phyloP scores from a whole-genome alignment of 1,139 yeast genomes.

The Hemisphaericaspora lyxosophila region DNA sequence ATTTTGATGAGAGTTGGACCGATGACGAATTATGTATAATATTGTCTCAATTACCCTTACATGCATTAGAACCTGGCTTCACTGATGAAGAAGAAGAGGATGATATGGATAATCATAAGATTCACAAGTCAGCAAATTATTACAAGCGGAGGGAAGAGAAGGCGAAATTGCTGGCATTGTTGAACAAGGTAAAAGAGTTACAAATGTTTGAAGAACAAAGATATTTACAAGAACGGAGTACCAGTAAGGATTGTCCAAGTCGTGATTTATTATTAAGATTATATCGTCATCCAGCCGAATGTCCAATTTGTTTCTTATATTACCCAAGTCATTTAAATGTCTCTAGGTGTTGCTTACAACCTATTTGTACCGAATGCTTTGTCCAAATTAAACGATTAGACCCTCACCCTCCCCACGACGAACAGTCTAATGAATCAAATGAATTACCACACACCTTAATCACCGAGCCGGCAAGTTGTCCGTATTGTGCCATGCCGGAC shows the following conservation, averaged over 20 bases:
- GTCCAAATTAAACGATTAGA: constrained; percentile 90
- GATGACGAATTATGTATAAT: constrained; percentile 66
- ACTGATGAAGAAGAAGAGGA: constrained; percentile 53
- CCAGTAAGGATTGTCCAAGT: constrained; percentile 25
- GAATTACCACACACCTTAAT: constrained; percentile 60
- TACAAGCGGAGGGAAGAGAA: constrained; percentile 58
- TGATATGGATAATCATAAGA: constrained; percentile 53
- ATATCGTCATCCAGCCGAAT: constrained; percentile 70
- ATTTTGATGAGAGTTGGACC: constrained; percentile 72
- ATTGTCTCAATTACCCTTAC: constrained; percentile 55
- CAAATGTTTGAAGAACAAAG: constrained; percentile 56
- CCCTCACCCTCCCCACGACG: constrained; percentile 94
- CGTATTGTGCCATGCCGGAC: constrained; percentile 86
- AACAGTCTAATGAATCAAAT: constrained; percentile 25
- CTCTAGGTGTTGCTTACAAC: constrained; percentile 91
- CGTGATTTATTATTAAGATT: constrained; percentile 38
- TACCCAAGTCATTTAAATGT: constrained; percentile 77
- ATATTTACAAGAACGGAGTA: constrained; percentile 41
- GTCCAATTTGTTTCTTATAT: constrained; percentile 91
- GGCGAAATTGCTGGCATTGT: constrained; percentile 47
- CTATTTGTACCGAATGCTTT: constrained; percentile 95
- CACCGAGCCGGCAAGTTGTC: constrained; percentile 88
- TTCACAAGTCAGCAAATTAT: constrained; percentile 51
- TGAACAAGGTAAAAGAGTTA: constrained; percentile 45
- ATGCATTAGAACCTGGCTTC: constrained; percentile 58